Evolutionary conservation across 2,329 filamentous ascomycete species (phyloP), one percentile per base, ranked within the genome.

Genomic region (Cladobotryum protrusum): DNA sequence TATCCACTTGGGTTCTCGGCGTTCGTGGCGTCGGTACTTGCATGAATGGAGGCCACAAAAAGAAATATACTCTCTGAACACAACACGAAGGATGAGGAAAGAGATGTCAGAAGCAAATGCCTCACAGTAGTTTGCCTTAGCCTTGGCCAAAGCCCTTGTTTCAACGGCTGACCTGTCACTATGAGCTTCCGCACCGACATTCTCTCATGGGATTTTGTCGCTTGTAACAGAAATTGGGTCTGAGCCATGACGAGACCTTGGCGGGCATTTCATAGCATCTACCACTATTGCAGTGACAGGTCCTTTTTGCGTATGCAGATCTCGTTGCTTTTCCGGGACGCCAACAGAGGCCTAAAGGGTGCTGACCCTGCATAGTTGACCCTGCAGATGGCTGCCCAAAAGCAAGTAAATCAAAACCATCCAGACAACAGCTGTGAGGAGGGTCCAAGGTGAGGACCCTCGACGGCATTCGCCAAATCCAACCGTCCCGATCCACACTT

Each of bases 101-200:
- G 42, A 42, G 37, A 34, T 34, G 45, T 47, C 44, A 47, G 40
- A 48, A 44, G 33, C 46, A 43, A 20, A 49, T 32, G 41, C 42
- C 35, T n/a, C 35, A n/a, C 35, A 37, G 35, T 49, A 49, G 47
- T 36, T 19, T 35, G 47, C 47, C 19, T 41, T 49, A 49, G 47
- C 29, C 14, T 35, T 24, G 24, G 19, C 18, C 17, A 44, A 29
- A 40, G 17, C 13, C 19, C 41, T 29, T 41, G 42, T 40, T 49
- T 39, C 42, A 29, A 39, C 41, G 24, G 24, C 24, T 29, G 24
- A 29, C 24, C 24, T 29, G 24, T 29, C 24, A 29, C 24, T 9
- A 29, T 9, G 24, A 29, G 24, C 24, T 29, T 9, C 24, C 24
- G 24, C 24, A 29, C 24, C 24, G 24, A 29, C 24, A 29, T 29